Conservation (phyloP, 768 basidiomycete genomes). For the Hygrophorus pudorinus region DNA sequence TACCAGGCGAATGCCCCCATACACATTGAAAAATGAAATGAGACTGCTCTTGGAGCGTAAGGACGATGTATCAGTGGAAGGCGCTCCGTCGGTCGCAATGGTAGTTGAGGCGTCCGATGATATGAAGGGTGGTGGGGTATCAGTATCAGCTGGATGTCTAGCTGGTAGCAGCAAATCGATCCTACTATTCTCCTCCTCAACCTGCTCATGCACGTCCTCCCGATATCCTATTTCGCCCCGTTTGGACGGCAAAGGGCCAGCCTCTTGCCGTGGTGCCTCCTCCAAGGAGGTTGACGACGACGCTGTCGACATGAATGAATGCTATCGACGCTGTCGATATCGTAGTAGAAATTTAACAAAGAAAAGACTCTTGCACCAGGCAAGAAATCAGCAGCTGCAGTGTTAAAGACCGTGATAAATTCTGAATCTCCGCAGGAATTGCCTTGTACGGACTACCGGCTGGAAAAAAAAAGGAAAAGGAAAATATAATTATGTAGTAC, state of each 20-base stretch:
- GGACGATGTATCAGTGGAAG: conserved; percentile 12
- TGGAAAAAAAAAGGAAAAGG: too few relatives aligned
- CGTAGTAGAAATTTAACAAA: not conserved
- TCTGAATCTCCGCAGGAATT: too few relatives aligned
- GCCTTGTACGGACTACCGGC: not conserved
- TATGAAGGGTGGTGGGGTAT: conserved; percentile 11
- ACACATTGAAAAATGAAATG: conserved; percentile 27
- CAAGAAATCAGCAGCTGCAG: too few relatives aligned
- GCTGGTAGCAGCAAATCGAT: conserved; percentile 25
- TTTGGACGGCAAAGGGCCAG: conserved; percentile 53
- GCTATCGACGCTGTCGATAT: too few relatives aligned
- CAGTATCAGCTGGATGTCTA: conserved; percentile 39
- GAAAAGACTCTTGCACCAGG: not conserved
- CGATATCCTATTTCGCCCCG: conserved; percentile 57
- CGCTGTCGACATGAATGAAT: not conserved
- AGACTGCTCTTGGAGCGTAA: conserved; percentile 20
- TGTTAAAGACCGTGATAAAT: too few relatives aligned
- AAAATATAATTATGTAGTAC: too few relatives aligned
- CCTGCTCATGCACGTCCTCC: conserved; percentile 27
- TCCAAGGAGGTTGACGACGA: conserved; percentile 8
- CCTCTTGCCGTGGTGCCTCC: conserved; percentile 32
- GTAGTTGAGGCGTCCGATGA: conserved; percentile 9
- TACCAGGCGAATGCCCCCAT: conserved; percentile 34
- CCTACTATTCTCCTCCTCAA: conserved; percentile 9
- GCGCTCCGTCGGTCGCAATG: conserved; percentile 9